These are phyloP conservation scores for Sambucus nigra DNA, from an alignment of 129 eudicot species.

Conservation along the genomic window DNA sequence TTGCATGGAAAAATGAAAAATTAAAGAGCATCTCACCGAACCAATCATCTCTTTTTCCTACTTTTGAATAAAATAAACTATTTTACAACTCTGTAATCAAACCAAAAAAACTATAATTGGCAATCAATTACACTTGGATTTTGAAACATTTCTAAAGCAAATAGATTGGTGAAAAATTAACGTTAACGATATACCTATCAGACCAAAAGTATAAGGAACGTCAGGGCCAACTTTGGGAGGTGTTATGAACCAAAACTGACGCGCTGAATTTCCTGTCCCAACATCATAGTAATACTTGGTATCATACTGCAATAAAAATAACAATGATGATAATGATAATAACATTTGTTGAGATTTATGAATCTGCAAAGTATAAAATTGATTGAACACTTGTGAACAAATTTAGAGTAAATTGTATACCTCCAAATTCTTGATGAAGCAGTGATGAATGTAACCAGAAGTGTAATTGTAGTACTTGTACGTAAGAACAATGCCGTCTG, in stretches of 20 bases:
- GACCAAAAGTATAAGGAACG: constrained; percentile 91
- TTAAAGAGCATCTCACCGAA: no score
- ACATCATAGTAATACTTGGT: constrained; percentile 75
- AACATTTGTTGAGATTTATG: not conserved
- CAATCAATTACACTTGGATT: no score
- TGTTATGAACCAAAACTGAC: constrained; percentile 76
- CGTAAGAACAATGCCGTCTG: constrained; percentile 41
- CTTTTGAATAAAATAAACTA: no score
- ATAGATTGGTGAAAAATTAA: not conserved
- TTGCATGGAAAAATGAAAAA: no score
- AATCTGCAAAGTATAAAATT: constrained; percentile 7
- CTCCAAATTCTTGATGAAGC: constrained; percentile 55
- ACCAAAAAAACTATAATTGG: no score
- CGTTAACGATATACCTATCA: constrained; percentile 49
- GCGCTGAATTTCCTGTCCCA: constrained; percentile 36
- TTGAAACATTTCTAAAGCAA: no score
- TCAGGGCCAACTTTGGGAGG: constrained; percentile 86
- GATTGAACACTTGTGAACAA: not conserved
- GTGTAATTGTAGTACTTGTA: constrained; percentile 79
- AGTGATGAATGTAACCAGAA: constrained; percentile 90
- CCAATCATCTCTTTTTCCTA: no score
- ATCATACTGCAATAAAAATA: constrained; percentile 47
- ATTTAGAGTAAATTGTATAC: constrained; percentile 15
- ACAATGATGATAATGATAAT: not conserved
- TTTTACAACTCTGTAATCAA: no score